Evolutionary conservation across 2,329 filamentous ascomycete species (phyloP).

Genomic region (Pseudogymnoascus sp.): DNA sequence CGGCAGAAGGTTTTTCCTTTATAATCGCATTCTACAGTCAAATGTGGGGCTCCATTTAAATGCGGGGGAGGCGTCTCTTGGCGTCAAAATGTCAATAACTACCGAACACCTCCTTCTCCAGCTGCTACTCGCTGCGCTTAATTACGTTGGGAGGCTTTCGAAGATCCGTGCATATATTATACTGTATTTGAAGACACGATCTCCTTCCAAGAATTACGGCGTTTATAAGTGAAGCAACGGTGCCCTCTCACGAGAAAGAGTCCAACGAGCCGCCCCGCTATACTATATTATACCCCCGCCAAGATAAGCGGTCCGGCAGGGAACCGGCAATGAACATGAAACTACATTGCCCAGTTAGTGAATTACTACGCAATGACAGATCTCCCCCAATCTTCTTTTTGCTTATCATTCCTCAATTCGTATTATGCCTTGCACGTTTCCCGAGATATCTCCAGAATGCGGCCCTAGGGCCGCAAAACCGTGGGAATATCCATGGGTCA

Average conservation of each 20-base stretch:
- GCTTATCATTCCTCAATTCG: not conserved
- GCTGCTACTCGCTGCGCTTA: slow-evolving; percentile 2
- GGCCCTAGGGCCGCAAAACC: slow-evolving; percentile 2
- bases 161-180: not conserved
- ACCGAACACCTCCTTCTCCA: not conserved
- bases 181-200: not conserved
- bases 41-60: not conserved
- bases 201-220: not conserved
- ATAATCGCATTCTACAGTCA: not conserved
- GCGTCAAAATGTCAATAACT: not conserved
- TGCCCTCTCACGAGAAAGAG: not conserved
- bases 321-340: slow-evolving; percentile 1
- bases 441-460: not conserved
- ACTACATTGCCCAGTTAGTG: not conserved
- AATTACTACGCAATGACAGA: not conserved
- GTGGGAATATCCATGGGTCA: not conserved
- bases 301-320: not conserved
- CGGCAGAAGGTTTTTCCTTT: not conserved
- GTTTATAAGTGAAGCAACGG: not conserved
- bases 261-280: not conserved
- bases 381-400: not conserved
- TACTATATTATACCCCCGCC: not conserved
- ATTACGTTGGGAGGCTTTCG: not conserved
- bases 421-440: not conserved
- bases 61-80: not conserved